Conservation (phyloP, 768 basidiomycete genomes). For the Chalciporus sphaerocephalus region DNA sequence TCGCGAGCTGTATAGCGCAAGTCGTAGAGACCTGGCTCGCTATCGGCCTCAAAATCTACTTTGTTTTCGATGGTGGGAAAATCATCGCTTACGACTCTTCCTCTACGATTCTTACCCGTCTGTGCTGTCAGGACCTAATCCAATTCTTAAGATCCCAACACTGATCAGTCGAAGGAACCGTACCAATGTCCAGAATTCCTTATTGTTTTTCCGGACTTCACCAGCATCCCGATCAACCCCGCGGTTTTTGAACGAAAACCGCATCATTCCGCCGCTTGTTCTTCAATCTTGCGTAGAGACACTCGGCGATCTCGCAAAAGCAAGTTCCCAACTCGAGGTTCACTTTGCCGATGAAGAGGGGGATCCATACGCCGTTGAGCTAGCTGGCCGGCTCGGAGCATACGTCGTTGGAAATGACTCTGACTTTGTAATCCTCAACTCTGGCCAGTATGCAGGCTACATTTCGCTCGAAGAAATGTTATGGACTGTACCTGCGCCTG, state of each 20-base stretch:
- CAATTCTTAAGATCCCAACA: constrained; percentile 70
- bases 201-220: constrained; percentile 82
- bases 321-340: constrained; percentile 41
- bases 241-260: constrained; percentile 68
- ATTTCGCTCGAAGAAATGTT: constrained; percentile 73
- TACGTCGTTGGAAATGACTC: constrained; percentile 80
- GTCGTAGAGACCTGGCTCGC: constrained; percentile 65
- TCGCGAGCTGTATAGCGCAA: constrained; percentile 42
- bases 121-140: constrained; percentile 52
- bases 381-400: constrained; percentile 67
- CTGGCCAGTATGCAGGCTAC: constrained; percentile 73
- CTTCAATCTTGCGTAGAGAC: constrained; percentile 56
- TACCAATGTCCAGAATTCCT: constrained; percentile 54
- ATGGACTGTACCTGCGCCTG: constrained; percentile 43
- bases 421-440: constrained; percentile 75
- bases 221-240: constrained; percentile 53
- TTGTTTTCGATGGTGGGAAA: constrained; percentile 76
- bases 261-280: constrained; percentile 67
- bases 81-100: constrained; percentile 15
- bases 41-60: constrained; percentile 59
- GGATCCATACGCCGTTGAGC: constrained; percentile 79
- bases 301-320: constrained; percentile 38
- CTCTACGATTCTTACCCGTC: constrained; percentile 11
- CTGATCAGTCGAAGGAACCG: constrained; percentile 54
- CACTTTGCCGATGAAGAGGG: constrained; percentile 80